Base-by-base conservation (phyloP, 345 rosid genomes). In the Ceriops decandra region DNA sequence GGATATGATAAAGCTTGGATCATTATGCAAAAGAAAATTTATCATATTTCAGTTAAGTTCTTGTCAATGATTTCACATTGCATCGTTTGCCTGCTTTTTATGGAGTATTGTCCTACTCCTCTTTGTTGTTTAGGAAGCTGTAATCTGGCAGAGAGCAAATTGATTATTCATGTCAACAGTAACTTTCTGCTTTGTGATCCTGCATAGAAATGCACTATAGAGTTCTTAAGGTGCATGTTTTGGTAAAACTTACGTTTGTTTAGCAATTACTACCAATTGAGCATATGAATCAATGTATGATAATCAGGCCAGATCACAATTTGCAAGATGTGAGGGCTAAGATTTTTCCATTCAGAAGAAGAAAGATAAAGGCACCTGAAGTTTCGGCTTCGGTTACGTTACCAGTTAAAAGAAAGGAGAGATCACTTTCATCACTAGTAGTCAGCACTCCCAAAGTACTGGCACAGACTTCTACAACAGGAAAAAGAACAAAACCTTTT, bases 281-380 rank as follows among this genome's bases (percentile, higher is more conserved):
- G 38, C 53, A 31, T 19, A 35, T 57, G 19, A 35, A 32, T 57
- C 67, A 36, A 64, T 73, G 32, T 71, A 28, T 62, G 71, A 57
- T 54, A 28, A 67, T 52, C 68, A 76, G 79, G 72, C 75, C 79
- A 36, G 79, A 76, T 53, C 75, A 76, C 75, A 76, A 49, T 62
- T 21, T 76, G 69, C 72, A 76, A 71, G 79, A 76, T 71, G 68
- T 76, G 38, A 71, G 79, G 67, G 51, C 75, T 62, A 76, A 76
- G 79, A 76, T 76, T 67, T 76, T 76, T 30, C 79, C 79, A 42
- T 76, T 56, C 47, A 76, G 71, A 71, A 76, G 75, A 71, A 71
- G 72, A 62, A 76, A 76, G 66, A 63, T 70, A 42, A 75, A 67
- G 72, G 72, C 75, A 30, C 75, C 75, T 62, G 75, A 66, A 61